A percentile compares a stretch with the other conserved stretches of the same genome.
These are phyloP conservation scores for Lophium mytilinum DNA, from an alignment of 495 filamentous ascomycete genomes.

Conservation along the genomic window DNA sequence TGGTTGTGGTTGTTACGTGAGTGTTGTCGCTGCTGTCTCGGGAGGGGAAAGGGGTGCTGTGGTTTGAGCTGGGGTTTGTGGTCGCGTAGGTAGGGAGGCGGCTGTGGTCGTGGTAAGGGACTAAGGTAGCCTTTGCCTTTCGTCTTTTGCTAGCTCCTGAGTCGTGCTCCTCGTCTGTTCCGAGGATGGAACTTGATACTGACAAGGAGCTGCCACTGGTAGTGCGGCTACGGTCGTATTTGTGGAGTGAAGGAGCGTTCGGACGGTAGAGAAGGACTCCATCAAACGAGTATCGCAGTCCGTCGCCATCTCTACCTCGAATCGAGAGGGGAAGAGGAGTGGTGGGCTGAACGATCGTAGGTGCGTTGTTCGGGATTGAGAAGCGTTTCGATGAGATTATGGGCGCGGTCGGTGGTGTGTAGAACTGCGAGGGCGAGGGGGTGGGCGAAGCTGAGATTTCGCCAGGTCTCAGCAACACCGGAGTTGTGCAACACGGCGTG, in stretches of 20 bases:
- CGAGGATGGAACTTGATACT: neutral
- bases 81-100: neutral
- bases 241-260: constrained; percentile 13
- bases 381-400: neutral
- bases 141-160: neutral
- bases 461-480: neutral
- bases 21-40: neutral
- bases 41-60: neutral
- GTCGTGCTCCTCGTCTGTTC: neutral
- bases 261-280: constrained; percentile 1
- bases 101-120: too few species aligned
- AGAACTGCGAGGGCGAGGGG: neutral
- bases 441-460: neutral
- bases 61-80: neutral
- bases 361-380: neutral
- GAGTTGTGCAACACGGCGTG: too few species aligned
- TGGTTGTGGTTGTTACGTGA: neutral
- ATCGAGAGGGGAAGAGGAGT: neutral
- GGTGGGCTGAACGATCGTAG: neutral
- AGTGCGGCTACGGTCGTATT: constrained; percentile 5
- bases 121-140: too few species aligned
- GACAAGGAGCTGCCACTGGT: constrained; percentile 10
- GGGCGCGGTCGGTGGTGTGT: neutral
- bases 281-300: constrained; percentile 2
- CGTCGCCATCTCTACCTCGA: constrained; percentile 9